These are phyloP conservation scores for Sordaria brevicollis DNA, from an alignment of 495 filamentous ascomycete genomes.

Conservation along the genomic window DNA sequence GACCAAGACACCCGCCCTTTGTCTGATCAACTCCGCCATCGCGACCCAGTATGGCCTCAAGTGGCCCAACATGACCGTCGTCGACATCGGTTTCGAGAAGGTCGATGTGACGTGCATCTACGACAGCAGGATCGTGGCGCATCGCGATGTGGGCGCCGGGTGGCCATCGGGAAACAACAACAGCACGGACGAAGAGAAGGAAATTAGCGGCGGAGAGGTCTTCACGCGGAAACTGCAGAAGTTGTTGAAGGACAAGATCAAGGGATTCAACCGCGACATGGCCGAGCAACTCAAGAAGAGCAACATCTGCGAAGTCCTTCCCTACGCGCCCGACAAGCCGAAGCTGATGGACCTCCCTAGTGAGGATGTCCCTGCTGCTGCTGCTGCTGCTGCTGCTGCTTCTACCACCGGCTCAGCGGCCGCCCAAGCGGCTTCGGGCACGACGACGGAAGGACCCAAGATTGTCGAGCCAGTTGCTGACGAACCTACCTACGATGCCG, in stretches of 20 bases:
- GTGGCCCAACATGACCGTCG: constrained; percentile 60
- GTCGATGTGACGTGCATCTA: constrained; percentile 82
- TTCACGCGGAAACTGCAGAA: constrained; percentile 70
- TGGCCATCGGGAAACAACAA: constrained; percentile 22
- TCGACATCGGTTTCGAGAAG: constrained; percentile 86
- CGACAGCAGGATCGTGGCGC: constrained; percentile 54
- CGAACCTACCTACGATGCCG: constrained; percentile 42
- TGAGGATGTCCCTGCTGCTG: constrained; percentile 51
- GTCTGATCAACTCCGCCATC: constrained; percentile 72
- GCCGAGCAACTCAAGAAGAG: constrained; percentile 91
- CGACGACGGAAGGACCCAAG: constrained; percentile 20
- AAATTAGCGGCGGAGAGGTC: constrained; percentile 73
- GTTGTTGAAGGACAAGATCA: constrained; percentile 49
- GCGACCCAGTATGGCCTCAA: constrained; percentile 80
- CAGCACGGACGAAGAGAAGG: constrained; percentile 47
- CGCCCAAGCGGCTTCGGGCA: constrained; percentile 7
- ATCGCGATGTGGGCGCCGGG: constrained; percentile 21
- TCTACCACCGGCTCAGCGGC: constrained; percentile 19
- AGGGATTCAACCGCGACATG: constrained; percentile 70
- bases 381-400: constrained; percentile 39
- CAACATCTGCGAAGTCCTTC: constrained; percentile 78
- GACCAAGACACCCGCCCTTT: constrained; percentile 86
- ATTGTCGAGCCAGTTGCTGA: constrained; percentile 26
- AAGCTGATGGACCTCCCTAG: constrained; percentile 40
- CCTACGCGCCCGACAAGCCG: constrained; percentile 49